Percentiles rank a stretch among this genome's conserved stretches.
phyloP scores from a whole-genome alignment of 305 asterid species.

The Fraxinus baroniana region DNA sequence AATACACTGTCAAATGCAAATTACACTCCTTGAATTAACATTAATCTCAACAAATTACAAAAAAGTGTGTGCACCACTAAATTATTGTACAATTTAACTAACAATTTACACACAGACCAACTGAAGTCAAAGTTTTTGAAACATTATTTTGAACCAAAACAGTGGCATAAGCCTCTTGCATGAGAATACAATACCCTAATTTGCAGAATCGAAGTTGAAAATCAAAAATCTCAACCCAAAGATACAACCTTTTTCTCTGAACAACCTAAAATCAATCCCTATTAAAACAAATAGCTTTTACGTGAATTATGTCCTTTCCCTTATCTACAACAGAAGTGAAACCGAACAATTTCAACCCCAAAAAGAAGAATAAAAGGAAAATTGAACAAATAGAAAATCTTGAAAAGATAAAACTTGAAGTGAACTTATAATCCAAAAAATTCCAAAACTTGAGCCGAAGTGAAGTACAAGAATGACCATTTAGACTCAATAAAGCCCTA shows the following conservation, averaged over 20 bases:
- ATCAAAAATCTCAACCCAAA: constrained; percentile 18
- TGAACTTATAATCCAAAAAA: not conserved
- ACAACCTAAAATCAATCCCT: constrained; percentile 29
- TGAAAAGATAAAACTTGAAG: not conserved
- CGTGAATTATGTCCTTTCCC: constrained; percentile 17
- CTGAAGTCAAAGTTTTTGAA: constrained; percentile 21
- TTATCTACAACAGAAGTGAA: constrained; percentile 4
- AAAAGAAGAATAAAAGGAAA: constrained; percentile 3
- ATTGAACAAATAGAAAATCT: constrained; percentile 3
- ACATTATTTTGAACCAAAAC: constrained; percentile 21
- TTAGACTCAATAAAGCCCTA: constrained; percentile 41
- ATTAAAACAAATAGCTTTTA: constrained; percentile 26
- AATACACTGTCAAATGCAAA: constrained; percentile 61
- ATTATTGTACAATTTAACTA: not conserved
- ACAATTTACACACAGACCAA: constrained; percentile 21
- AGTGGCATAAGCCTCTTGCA: constrained; percentile 27
- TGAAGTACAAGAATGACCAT: not conserved
- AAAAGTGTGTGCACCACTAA: not conserved
- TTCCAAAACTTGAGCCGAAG: not conserved
- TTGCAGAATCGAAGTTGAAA: constrained; percentile 26
- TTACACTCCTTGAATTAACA: constrained; percentile 30
- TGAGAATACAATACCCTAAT: constrained; percentile 9
- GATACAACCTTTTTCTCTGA: constrained; percentile 4
- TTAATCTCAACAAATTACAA: constrained; percentile 35
- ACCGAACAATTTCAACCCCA: not conserved